Percentiles rank a stretch among this genome's conserved stretches.
Conservation (phyloP, 805 yeast genomes). For the Cyberlindnera suaveolens region DNA sequence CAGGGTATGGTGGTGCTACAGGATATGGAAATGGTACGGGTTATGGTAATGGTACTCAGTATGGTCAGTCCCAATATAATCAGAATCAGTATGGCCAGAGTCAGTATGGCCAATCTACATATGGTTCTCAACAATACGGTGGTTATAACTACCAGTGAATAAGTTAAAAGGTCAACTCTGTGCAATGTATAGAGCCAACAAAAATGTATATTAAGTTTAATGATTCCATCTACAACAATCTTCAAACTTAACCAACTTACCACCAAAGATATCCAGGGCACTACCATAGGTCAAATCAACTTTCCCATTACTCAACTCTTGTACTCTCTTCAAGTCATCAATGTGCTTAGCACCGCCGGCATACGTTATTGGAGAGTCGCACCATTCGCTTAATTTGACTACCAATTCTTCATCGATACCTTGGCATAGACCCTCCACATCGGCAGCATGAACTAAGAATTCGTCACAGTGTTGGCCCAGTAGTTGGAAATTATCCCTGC, state of each 20-base stretch:
- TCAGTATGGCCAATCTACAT: too few species aligned
- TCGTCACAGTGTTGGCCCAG: conserved; percentile 72
- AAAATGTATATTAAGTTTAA: neutral
- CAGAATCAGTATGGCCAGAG: neutral
- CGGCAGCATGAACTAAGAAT: conserved; percentile 94
- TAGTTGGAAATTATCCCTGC: conserved; percentile 42
- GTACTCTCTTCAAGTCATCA: conserved; percentile 62
- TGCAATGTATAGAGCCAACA: too few species aligned
- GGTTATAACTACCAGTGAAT: too few species aligned
- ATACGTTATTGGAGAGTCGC: conserved; percentile 68
- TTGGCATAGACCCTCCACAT: conserved; percentile 92
- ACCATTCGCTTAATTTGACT: conserved; percentile 69
- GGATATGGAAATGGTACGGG: conserved; percentile 11
- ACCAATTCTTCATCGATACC: conserved; percentile 89
- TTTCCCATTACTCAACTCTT: conserved; percentile 63
- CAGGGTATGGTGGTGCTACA: conserved; percentile 24
- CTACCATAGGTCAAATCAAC: conserved; percentile 94
- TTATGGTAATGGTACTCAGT: conserved; percentile 1
- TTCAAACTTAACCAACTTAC: conserved; percentile 63
- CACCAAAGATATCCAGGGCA: conserved; percentile 93
- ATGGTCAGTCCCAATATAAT: conserved; percentile 1
- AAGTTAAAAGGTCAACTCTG: too few species aligned
- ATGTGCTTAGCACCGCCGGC: conserved; percentile 93
- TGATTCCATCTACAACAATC: conserved; percentile 76
- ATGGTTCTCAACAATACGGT: too few species aligned